Evolutionary conservation across 441 rosid species (phyloP), one percentile per base, ranked within the genome.

Genomic region (Corymbia citriodora): DNA sequence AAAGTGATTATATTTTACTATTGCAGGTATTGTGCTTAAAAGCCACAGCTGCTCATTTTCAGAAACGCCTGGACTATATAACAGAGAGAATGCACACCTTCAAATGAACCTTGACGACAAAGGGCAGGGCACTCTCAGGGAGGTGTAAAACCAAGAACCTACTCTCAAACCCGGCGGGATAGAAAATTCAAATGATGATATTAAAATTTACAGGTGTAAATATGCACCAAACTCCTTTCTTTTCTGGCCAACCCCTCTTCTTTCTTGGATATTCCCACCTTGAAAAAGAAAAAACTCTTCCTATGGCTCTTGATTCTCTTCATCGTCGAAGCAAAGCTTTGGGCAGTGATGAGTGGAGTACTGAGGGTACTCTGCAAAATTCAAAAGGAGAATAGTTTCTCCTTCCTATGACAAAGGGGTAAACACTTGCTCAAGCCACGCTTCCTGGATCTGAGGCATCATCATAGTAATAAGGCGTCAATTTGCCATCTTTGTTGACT

Each of bases 401-500:
- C 88, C 88, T 87, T 54, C 48, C 50, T 33, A 50, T 45, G 45
- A 87, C 36, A 33, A 12, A 33, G 88, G 68, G 27, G 49, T 19
- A 45, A 63, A 27, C 48, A 15, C 16, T 45, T 85, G 88, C 90
- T 98, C 94, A 98, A 85, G 95, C 96, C 72, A 95, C 93, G 90
- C 98, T 96, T 89, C 97, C 97, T 1, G 94, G 97, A 91, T 96
- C 97, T 3, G 98, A 96, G 74, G 94, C 93, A 13, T 97, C 98
- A 87, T 98, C 99, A 10, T 96, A 92, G 94, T 96, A 96, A 89
- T 97, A 96, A 70, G 98, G 98, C 9, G 99, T 95, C 82, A 98
- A 90, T 89, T 96, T 98, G 53, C 99, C 99, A 18, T 96, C 98
- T 55, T 95, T 96, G 79, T 92, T 92, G 31, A 50, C 86, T 16